These are phyloP conservation scores for Cryptosporidium sp. DNA, from an alignment of 169 alveolate species.

Conservation along the genomic window DNA sequence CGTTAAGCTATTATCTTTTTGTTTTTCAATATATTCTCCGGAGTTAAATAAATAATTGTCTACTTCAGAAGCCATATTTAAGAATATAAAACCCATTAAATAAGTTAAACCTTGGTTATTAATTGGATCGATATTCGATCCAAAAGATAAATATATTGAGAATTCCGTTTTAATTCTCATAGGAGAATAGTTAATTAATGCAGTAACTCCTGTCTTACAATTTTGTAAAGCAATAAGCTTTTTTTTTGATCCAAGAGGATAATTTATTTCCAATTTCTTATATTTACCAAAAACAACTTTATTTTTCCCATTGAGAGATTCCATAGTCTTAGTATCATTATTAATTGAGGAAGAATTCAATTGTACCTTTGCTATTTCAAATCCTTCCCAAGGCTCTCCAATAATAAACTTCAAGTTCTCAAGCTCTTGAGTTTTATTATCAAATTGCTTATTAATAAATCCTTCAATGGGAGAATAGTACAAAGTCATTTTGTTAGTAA, in stretches of 20 bases:
- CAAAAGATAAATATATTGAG: conserved; percentile 50
- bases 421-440: conserved; percentile 3
- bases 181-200: conserved; percentile 36
- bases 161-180: conserved; percentile 57
- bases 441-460: not conserved
- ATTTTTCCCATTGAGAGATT: not conserved
- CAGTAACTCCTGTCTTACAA: conserved; percentile 37
- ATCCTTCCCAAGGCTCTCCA: conserved; percentile 63
- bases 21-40: conserved; percentile 41
- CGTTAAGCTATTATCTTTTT: conserved; percentile 2
- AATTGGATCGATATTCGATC: conserved; percentile 39
- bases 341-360: not conserved
- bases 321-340: not conserved
- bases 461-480: conserved; percentile 26
- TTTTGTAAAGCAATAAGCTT: conserved; percentile 41
- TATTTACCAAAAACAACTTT: conserved; percentile 8
- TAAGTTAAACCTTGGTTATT: conserved; percentile 43
- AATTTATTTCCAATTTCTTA: conserved; percentile 16
- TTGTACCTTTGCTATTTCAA: conserved; percentile 19
- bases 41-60: conserved; percentile 17
- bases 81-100: conserved; percentile 46
- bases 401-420: not conserved
- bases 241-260: conserved; percentile 16
- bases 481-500: not conserved
- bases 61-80: conserved; percentile 25